A percentile compares a stretch with the other conserved stretches of the same genome.
Evolutionary conservation across 2,329 filamentous ascomycete genomes (phyloP).

Genomic region (Colletotrichum eremochloae): DNA sequence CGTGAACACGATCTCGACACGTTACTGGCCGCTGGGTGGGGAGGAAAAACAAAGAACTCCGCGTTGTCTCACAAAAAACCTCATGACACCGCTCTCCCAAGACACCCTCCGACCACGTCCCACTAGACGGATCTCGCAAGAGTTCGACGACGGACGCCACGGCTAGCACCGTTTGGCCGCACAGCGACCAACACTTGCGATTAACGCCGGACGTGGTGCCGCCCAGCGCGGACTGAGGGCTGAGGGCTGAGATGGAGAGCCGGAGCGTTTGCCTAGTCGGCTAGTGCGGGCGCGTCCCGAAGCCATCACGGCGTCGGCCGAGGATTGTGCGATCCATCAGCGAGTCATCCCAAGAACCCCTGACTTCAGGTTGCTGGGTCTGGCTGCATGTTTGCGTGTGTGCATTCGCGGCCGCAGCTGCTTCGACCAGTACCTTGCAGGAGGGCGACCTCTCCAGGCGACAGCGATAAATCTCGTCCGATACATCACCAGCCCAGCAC

Average conservation of each 20-base stretch:
- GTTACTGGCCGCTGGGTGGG: neutral
- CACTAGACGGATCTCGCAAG: constrained; percentile 6
- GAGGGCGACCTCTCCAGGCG: neutral
- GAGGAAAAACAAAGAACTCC: constrained; percentile 21
- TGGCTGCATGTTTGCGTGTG: constrained; percentile 6
- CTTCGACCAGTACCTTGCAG: constrained; percentile 26
- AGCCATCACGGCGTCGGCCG: constrained; percentile 30
- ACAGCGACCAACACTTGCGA: constrained; percentile 6
- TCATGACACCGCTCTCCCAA: constrained; percentile 20
- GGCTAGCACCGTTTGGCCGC: constrained; percentile 25
- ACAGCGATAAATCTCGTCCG: constrained; percentile 14
- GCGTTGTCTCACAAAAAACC: constrained; percentile 15
- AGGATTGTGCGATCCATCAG: constrained; percentile 12
- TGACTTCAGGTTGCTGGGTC: neutral
- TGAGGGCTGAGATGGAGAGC: constrained; percentile 27
- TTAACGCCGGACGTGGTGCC: constrained; percentile 26
- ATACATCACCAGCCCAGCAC: constrained; percentile 8
- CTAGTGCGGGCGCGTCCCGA: constrained; percentile 34
- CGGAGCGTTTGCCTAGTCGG: neutral
- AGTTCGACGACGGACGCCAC: constrained; percentile 19
- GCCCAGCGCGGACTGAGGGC: constrained; percentile 17
- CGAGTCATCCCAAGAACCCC: constrained; percentile 1
- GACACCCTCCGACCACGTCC: neutral
- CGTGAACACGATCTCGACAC: neutral
- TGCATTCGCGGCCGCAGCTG: constrained; percentile 14